Base-by-base conservation (phyloP, 306 rosid species). In the Rosa persica region DNA sequence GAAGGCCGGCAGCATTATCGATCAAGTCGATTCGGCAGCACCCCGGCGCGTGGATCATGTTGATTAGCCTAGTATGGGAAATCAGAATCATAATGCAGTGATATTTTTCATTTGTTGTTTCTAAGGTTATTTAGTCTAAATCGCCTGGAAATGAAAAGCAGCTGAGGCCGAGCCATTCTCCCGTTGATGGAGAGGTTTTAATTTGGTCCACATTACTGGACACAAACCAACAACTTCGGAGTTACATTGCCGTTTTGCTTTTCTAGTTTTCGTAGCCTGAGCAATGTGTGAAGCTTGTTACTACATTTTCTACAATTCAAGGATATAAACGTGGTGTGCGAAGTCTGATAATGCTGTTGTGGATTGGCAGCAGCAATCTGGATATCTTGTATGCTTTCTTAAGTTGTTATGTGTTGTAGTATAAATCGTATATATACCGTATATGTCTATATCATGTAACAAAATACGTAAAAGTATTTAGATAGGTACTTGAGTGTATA, bases 291-390 rank as follows among this genome's bases (percentile, higher is more conserved):
- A 96, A 93, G 86, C 98, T 93, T 84, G 99, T 93, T 60, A 91
- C 99, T 78, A 98, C 99, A 40, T 91, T 96, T 87, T 87, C 98
- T 80, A 88, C 98, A 76, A 89, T 96, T 76, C 94, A 90, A 79
- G 96, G 93, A 74, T 93, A 93, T 84, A 93, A 90, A 80, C 98
- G 94, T 74, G 98, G 96, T 12, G 88, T 87, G 80, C 90, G 94
- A 83, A 82, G 89, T 85, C 80, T 85, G 34, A 30, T 88, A 92
- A 96, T 72, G 94, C 96, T 69, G 96, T 91, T 81, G 99, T 93
- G 74, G 99, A 96, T 86, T 96, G 99, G 99, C 99, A 96, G 77
- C 99, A 96, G 68, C 99, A 91, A 75, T 84, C 91, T 48, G 99
- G 99, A 46, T 96, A 93, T 87, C 90, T 96, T 93, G 99, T 96